Conservation (phyloP, 2,329 filamentous ascomycete genomes). For the Hymenotorrendiella dingleyae region DNA sequence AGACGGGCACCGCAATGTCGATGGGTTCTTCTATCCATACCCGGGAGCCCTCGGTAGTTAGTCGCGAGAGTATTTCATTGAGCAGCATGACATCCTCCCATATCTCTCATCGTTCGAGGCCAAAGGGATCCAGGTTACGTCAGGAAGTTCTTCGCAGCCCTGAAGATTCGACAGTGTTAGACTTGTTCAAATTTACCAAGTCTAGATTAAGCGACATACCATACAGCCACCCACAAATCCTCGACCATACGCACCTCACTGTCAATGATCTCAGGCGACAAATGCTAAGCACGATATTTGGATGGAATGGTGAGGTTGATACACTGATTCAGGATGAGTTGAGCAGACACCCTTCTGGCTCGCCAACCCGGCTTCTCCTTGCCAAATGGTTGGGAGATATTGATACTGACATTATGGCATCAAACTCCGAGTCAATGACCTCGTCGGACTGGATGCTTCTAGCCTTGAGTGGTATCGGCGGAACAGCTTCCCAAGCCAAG, state of each 20-base stretch:
- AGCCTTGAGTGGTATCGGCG: slow-evolving; percentile 81
- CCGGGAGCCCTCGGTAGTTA: slow-evolving; percentile 27
- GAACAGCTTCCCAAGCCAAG: slow-evolving; percentile 75
- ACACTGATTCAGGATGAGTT: slow-evolving; percentile 81
- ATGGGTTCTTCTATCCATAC: slow-evolving; percentile 51
- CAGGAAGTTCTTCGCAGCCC: slow-evolving; percentile 78
- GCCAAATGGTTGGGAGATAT: slow-evolving; percentile 90
- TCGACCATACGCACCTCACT: slow-evolving; percentile 55
- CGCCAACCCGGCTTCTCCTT: slow-evolving; percentile 73
- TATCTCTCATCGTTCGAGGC: slow-evolving; percentile 41
- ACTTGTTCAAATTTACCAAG: slow-evolving; percentile 82
- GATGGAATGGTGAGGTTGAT: slow-evolving; percentile 82
- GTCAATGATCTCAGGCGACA: slow-evolving; percentile 78
- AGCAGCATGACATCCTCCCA: slow-evolving; percentile 41
- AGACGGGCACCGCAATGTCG: slow-evolving; percentile 62
- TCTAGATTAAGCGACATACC: slow-evolving; percentile 76
- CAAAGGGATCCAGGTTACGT: slow-evolving; percentile 58
- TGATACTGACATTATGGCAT: slow-evolving; percentile 72
- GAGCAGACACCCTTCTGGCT: slow-evolving; percentile 64
- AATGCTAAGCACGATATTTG: slow-evolving; percentile 92
- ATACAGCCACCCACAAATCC: slow-evolving; percentile 62
- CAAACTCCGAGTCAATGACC: slow-evolving; percentile 80
- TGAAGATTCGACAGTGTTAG: slow-evolving; percentile 63
- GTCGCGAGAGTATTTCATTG: slow-evolving; percentile 51
- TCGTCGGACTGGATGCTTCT: slow-evolving; percentile 96